Evolutionary conservation across 495 filamentous ascomycete species (phyloP).

Genomic region (Neurospora tetrasperma): DNA sequence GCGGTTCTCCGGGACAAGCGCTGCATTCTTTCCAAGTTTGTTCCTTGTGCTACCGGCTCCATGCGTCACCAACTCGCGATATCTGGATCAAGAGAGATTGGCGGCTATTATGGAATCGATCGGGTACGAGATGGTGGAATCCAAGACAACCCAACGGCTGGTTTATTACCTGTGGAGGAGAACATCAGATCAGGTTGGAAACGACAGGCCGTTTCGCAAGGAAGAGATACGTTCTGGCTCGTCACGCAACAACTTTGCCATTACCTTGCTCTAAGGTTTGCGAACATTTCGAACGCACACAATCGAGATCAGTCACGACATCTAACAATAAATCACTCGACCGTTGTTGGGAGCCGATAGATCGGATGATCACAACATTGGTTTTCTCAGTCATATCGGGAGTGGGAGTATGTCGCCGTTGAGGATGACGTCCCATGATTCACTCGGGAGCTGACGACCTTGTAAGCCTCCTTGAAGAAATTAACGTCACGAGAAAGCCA

Average conservation of each 20-base stretch:
- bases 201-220: constrained; percentile 40
- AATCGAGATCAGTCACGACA: neutral
- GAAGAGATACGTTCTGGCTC: constrained; percentile 62
- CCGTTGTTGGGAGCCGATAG: neutral
- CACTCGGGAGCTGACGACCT: neutral
- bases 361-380: neutral
- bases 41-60: constrained; percentile 87
- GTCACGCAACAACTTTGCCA: constrained; percentile 79
- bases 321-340: neutral
- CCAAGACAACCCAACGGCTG: constrained; percentile 71
- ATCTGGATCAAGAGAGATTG: constrained; percentile 66
- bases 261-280: constrained; percentile 41
- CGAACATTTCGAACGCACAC: neutral
- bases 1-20: constrained; percentile 8
- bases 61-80: constrained; percentile 86
- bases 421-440: neutral
- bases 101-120: constrained; percentile 62
- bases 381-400: neutral
- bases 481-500: neutral
- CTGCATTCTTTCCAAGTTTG: constrained; percentile 54
- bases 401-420: neutral
- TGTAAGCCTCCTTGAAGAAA: neutral
- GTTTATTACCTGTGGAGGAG: constrained; percentile 78
- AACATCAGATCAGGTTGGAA: constrained; percentile 10
- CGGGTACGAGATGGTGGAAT: constrained; percentile 54